Evolutionary conservation across 2,329 filamentous ascomycete species (phyloP), one percentile per base, ranked within the genome.

Genomic region (Colletotrichum eleusines): DNA sequence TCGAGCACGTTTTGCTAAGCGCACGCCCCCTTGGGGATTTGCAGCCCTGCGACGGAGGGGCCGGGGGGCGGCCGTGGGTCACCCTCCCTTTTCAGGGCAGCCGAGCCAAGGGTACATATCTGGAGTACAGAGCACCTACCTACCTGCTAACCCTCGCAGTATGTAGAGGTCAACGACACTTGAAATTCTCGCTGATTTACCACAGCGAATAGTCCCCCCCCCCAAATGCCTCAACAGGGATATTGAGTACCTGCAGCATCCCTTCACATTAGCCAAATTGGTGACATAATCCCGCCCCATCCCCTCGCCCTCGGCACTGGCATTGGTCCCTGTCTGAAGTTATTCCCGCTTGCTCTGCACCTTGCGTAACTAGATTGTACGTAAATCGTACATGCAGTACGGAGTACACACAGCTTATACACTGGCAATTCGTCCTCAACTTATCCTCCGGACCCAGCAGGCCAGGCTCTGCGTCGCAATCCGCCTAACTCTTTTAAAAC

Each of bases 1-100:
- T n/a, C 18, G 60, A 57, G 60, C 69, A 72, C 66, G 66, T 70
- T 72, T 58, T 66, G 42, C 69, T 72, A 72, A 6, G 14, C 50
- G 31, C 66, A 72, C 69, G 20, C 69, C 69, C 65, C 26, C n/a
- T 11, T 23, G 44, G 31, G n/a, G 35, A 26, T 26, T 26, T 18
- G 54, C 35, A 69, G 53, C 66, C 62, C 66, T 65, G 60, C 66
- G 53, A 53, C 66, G n/a, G 33, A 26, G 9, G 18, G 61, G 58
- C 61, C 33, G 20, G 31, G 48, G 48, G 48, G 46, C 14, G 46
- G n/a, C 18, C 46, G 33, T 16, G 14, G n/a, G 26, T 6, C 31
- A 31, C n/a, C 20, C 20, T 14, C 20, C 9, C 53, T 38, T 20
- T 5, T 35, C 20, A 55, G 31, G 31, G n/a, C 20, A 35, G 28